phyloP scores from a whole-genome alignment of 495 filamentous ascomycete species.

The Xylaria venustula region DNA sequence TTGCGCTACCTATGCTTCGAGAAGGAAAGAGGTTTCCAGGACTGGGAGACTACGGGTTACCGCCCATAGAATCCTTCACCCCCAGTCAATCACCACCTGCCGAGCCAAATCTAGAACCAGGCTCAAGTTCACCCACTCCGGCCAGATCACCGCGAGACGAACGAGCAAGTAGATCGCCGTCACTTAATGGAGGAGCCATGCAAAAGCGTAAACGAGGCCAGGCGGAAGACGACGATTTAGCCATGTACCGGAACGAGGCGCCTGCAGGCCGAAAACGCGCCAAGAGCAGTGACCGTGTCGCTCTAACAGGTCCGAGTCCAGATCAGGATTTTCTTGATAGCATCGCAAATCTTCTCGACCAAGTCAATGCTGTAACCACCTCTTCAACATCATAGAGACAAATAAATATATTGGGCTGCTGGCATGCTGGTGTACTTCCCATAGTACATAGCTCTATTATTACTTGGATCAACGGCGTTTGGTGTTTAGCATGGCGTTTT shows the following conservation, averaged over 20 bases:
- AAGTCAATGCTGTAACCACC: conserved; percentile 7
- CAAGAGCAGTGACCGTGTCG: conserved; percentile 14
- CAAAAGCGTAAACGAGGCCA: conserved; percentile 25
- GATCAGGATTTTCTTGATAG: conserved; percentile 21
- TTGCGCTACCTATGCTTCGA: conserved; percentile 31
- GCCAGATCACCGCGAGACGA: not conserved
- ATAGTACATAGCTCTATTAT: not conserved
- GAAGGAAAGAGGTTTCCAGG: conserved; percentile 27
- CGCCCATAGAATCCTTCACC: conserved; percentile 13
- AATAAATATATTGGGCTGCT: not conserved
- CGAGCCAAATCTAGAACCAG: not conserved
- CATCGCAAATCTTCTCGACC: conserved; percentile 21
- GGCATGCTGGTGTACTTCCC: not conserved
- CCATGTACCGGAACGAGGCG: conserved; percentile 10
- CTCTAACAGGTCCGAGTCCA: not conserved
- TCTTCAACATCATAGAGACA: not conserved
- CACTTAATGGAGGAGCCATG: not conserved
- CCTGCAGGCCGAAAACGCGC: conserved; percentile 18
- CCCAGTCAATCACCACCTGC: conserved; percentile 19
- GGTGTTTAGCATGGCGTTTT: conserved; percentile 1
- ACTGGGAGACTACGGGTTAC: conserved; percentile 26
- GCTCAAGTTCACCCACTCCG: not conserved
- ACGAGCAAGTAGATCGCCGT: conserved; percentile 13
- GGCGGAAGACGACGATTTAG: conserved; percentile 16
- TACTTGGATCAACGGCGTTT: not conserved